phyloP scores from a whole-genome alignment of 176 grass and related monocot species.

The Oryza glaberrima region DNA sequence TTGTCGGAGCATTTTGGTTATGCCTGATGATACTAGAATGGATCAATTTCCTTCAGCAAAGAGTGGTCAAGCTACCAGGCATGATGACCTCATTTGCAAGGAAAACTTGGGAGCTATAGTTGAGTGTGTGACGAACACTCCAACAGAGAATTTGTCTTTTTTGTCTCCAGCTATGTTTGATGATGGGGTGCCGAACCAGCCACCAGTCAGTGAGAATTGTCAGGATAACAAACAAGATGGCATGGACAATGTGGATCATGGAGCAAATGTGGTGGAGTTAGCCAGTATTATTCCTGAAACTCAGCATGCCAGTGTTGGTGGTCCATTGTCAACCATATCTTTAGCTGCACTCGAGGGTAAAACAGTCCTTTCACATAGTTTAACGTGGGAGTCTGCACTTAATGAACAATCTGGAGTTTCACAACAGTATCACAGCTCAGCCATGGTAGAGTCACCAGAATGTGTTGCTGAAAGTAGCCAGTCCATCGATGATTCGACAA shows the following conservation, averaged over 20 bases:
- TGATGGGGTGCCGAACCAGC: background rate
- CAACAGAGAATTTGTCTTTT: conserved; percentile 3
- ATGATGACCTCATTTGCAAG: background rate
- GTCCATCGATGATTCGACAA: background rate
- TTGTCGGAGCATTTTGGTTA: background rate
- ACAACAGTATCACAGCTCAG: background rate
- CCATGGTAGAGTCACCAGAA: background rate
- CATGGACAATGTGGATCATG: background rate
- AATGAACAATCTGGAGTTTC: background rate
- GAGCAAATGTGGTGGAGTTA: background rate
- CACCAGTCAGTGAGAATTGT: background rate
- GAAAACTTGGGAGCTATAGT: background rate
- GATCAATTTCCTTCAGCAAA: conserved; percentile 1
- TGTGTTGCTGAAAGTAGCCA: conserved; percentile 18
- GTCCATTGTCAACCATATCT: background rate
- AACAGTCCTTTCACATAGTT: background rate
- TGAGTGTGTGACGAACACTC: background rate
- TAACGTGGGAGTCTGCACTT: background rate
- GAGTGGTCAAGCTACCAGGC: background rate
- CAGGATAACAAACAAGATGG: background rate
- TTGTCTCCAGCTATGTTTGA: background rate
- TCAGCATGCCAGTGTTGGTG: background rate
- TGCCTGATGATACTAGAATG: background rate
- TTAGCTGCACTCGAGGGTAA: background rate
- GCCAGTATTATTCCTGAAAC: background rate